Evolutionary conservation across 1,139 yeast species (phyloP).

Genomic region (Yamadazyma spencermartinsiae): DNA sequence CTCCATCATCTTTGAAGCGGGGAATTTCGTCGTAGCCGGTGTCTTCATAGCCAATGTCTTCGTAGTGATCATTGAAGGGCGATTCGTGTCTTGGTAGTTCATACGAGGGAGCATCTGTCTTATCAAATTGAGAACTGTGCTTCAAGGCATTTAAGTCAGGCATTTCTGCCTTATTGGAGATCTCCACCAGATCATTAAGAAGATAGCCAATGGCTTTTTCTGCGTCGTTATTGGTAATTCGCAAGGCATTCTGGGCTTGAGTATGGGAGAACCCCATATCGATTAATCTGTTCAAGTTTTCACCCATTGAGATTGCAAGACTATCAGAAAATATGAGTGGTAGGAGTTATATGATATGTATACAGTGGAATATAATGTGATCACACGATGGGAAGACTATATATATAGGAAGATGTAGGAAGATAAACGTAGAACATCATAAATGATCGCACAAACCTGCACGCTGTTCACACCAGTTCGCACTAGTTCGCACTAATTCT

Average conservation of each 20-base stretch:
- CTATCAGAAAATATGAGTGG: too few species aligned
- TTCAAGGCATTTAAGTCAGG: slow-evolving; percentile 13
- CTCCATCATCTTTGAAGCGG: too few species aligned
- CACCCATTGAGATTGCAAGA: slow-evolving; percentile 8
- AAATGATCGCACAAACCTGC: too few species aligned
- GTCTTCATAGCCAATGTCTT: too few species aligned
- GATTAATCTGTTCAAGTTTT: slow-evolving; percentile 26
- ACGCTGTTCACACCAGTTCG: too few species aligned
- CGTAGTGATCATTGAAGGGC: neutral
- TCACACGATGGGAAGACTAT: too few species aligned
- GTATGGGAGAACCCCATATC: slow-evolving; percentile 65
- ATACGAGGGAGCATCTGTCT: neutral
- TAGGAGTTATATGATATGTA: too few species aligned
- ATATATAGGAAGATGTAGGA: too few species aligned
- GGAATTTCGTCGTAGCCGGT: too few species aligned
- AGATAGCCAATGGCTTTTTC: slow-evolving; percentile 55
- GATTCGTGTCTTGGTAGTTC: neutral
- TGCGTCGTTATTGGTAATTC: slow-evolving; percentile 46
- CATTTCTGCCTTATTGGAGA: slow-evolving; percentile 17
- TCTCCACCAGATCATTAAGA: slow-evolving; percentile 38
- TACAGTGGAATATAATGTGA: neutral
- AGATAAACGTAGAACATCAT: too few species aligned
- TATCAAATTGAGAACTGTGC: neutral
- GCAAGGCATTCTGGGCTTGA: slow-evolving; percentile 43
- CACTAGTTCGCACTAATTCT: too few species aligned